These are phyloP conservation scores for Tillandsia fasciculata DNA, from an alignment of 176 grass and related monocot genomes.

Conservation along the genomic window DNA sequence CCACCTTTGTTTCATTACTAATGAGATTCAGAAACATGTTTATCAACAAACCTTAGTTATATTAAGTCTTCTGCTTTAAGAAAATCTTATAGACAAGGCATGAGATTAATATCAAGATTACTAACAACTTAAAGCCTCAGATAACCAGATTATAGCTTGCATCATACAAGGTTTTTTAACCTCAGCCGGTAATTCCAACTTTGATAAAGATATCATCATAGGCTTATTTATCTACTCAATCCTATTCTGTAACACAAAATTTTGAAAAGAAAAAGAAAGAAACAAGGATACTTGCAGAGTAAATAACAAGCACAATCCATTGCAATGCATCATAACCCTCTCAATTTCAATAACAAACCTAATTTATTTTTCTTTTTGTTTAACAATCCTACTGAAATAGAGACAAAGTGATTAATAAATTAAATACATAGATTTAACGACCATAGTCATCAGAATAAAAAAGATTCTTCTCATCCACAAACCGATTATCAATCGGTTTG, in stretches of 20 bases:
- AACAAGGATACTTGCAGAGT: too few species aligned
- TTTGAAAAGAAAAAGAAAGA: too few species aligned
- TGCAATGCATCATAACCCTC: too few species aligned
- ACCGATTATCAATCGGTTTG: conserved; percentile 10
- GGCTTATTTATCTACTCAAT: conserved; percentile 11
- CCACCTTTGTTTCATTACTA: too few species aligned
- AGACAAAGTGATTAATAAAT: background rate
- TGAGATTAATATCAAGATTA: background rate
- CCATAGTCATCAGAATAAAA: conserved; percentile 53
- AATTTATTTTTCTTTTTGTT: background rate
- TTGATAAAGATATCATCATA: conserved; percentile 50
- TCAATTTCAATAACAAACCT: too few species aligned
- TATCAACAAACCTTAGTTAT: too few species aligned
- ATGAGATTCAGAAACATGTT: too few species aligned
- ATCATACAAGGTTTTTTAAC: conserved; percentile 29
- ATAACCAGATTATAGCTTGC: conserved; percentile 38
- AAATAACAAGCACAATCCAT: too few species aligned
- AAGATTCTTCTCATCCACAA: conserved; percentile 64
- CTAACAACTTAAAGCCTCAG: conserved; percentile 33
- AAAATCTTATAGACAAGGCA: background rate
- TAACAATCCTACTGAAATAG: background rate
- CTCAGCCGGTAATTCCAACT: conserved; percentile 99
- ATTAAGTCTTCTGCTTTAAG: too few species aligned
- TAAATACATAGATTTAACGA: background rate
- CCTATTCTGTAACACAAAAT: too few species aligned